Base-by-base conservation (phyloP, 1,284 basidiomycete genomes). In the Wolfiporia cocos region DNA sequence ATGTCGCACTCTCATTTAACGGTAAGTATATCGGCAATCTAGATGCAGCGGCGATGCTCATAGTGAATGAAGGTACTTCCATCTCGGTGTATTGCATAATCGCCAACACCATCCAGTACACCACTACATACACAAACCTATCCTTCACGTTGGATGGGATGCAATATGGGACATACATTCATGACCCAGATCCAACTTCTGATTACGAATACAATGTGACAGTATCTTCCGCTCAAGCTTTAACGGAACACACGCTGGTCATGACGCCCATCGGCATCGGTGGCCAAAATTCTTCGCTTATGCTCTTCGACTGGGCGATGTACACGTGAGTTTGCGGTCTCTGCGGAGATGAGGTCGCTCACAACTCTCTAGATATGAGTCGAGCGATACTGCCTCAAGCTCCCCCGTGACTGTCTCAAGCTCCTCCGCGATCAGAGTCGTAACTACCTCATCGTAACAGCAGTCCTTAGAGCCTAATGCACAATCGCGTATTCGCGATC, bases 231-330 rank as follows among this genome's bases (percentile, higher is more conserved):
- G 31, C n/a, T n/a, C n/a, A n/a, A n/a, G n/a, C n/a, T n/a, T n/a
- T n/a, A 17, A 23, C 28, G 21, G 26, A 31, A 12, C 38, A 39
- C 18, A 15, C 10, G 7, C 12, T 39, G 20, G 4, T 14, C n/a
- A 21, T 39, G 29, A 9, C 14, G 18, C 23, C 37, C 7, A 21
- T 30, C 18, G 18, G 30, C 12, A 20, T 14, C 2, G 5, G 21
- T 12, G 6, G 26, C 9, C 3, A n/a, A 20, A n/a, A n/a, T n/a
- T n/a, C n/a, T n/a, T 39, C 37, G 7, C 4, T 39, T 11, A 3
- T 39, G 10, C 37, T 39, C 9, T 41, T 41, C 18, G 40, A 42
- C n/a, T 42, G 40, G 40, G 40, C 40, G 3, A 28, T 21, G 22
- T 43, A 43, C 30, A 38, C 36, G 41, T 43, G 23, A 34, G 41